Base-by-base conservation (phyloP, 805 yeast species). In the Kodamaea leandrae region DNA sequence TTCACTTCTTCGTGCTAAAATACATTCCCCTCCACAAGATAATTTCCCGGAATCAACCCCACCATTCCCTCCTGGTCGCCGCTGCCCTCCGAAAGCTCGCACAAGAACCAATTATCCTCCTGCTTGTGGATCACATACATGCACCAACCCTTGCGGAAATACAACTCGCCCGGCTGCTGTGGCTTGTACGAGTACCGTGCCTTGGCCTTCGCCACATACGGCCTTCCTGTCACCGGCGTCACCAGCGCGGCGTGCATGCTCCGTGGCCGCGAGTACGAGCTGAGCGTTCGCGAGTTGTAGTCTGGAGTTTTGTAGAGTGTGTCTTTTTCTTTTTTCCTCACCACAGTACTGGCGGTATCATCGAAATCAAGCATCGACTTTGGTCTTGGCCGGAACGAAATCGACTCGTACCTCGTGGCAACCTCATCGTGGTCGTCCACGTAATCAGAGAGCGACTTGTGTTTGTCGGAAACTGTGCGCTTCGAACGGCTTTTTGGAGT, bases 41-140 rank as follows among this genome's bases (percentile, higher is more conserved):
- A 70, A 37, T 70, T 70, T 10, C 72, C 72, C 1, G 75, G 74
- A 14, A 69, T 71, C 34, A 70, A 53, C 0, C 75, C 75, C 4
- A 70, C 59, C 42, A 50, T 37, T 6, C 75, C 75, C 14, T 49
- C 48, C 2, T 45, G 44, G 4, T 54, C 55, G n/a, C 54, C 60
- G 40, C 67, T 57, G 37, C 66, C 68, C 3, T 64, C 65, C 4
- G 50, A 48, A 45, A 70, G 56, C 46, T 69, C 74, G 50, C 74
- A 69, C 26, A 68, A 60, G 46, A 49, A 70, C 75, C 75, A 70
- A 41, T 64, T 59, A 44, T 70, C 75, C 39, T 63, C 71, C 46
- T 70, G 75, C 42, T 63, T 65, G 51, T 67, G 67, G 21, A 70
- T 55, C 19, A 70, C 58, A 43, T 58, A 70, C 61, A 70, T 63